These are phyloP conservation scores for Coffea eugenioides DNA, from an alignment of 257 asterid species.

Conservation along the genomic window DNA sequence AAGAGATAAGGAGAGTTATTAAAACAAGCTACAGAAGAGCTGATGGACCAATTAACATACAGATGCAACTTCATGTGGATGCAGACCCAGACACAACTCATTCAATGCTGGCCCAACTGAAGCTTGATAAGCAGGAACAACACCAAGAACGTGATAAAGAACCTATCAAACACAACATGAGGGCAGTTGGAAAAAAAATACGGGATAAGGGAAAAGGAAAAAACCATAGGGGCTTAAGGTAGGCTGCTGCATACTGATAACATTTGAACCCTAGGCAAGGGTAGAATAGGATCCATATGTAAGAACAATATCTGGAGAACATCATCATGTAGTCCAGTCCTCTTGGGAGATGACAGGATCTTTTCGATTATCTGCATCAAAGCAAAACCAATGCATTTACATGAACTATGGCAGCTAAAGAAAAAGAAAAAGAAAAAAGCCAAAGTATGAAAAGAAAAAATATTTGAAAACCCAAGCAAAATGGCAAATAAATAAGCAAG, in stretches of 20 bases:
- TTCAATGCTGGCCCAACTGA: slow-evolving; percentile 83
- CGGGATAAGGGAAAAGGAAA: neutral
- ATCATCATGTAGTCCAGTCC: slow-evolving; percentile 85
- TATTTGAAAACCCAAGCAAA: neutral
- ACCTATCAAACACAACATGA: slow-evolving; percentile 56
- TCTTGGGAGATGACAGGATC: slow-evolving; percentile 79
- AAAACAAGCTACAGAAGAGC: slow-evolving; percentile 20
- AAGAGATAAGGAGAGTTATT: slow-evolving; percentile 11
- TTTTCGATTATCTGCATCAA: slow-evolving; percentile 73
- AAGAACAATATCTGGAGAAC: slow-evolving; percentile 81
- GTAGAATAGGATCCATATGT: slow-evolving; percentile 93
- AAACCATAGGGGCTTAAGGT: slow-evolving; percentile 3
- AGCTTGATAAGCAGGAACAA: slow-evolving; percentile 82
- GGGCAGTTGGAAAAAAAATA: slow-evolving; percentile 5
- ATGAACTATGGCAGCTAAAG: slow-evolving; percentile 4
- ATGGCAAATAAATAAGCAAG: slow-evolving; percentile 1
- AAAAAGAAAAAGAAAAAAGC: slow-evolving; percentile 4
- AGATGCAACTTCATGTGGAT: slow-evolving; percentile 88
- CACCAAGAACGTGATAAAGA: slow-evolving; percentile 90
- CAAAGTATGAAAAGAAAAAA: too few species aligned
- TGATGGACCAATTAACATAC: slow-evolving; percentile 46
- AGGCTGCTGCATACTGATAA: slow-evolving; percentile 60
- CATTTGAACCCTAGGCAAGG: slow-evolving; percentile 92
- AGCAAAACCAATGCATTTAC: slow-evolving; percentile 12
- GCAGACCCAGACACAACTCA: slow-evolving; percentile 94